Evolutionary conservation across 345 rosid species (phyloP).

Genomic region (Aquilaria sinensis): DNA sequence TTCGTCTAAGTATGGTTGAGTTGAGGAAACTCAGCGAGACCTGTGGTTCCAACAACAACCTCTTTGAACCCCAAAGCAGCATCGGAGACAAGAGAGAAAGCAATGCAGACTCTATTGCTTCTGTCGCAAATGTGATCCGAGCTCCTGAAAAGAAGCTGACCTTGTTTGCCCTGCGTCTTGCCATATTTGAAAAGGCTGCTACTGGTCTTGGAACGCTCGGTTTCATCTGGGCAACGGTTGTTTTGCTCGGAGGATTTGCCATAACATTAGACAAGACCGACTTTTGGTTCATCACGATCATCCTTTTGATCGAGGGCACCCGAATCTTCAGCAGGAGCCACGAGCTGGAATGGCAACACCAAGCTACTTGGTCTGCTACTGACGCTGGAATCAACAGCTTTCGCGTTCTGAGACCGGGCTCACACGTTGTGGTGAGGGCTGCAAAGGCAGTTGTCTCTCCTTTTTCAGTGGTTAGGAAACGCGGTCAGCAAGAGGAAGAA

Average conservation of each 20-base stretch:
- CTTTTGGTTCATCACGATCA: conserved; percentile 79
- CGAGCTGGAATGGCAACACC: conserved; percentile 95
- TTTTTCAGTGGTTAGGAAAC: conserved; percentile 19
- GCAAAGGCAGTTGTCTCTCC: conserved; percentile 22
- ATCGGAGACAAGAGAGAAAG: conserved; percentile 44
- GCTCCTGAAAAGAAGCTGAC: conserved; percentile 90
- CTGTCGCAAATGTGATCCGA: conserved; percentile 15
- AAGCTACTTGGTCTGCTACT: conserved; percentile 74
- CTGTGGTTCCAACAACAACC: conserved; percentile 42
- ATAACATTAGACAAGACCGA: conserved; percentile 71
- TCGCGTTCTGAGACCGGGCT: conserved; percentile 45
- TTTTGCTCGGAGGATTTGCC: conserved; percentile 88
- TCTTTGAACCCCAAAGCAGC: conserved; percentile 48
- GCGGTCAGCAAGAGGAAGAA: conserved; percentile 17
- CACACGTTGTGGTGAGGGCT: conserved; percentile 25
- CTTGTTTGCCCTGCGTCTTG: conserved; percentile 77
- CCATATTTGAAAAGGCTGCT: conserved; percentile 76
- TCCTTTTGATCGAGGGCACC: conserved; percentile 76
- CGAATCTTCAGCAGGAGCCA: conserved; percentile 86
- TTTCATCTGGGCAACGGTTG: conserved; percentile 95
- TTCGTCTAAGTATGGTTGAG: conserved; percentile 40
- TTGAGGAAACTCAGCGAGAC: conserved; percentile 39
- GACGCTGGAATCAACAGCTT: conserved; percentile 72
- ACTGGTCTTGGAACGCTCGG: conserved; percentile 83
- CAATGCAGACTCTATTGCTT: conserved; percentile 22